A percentile compares a stretch with the other conserved stretches of the same genome.
These are phyloP conservation scores for Pseudocercospora crystallina DNA, from an alignment of 2,329 filamentous ascomycete genomes.

Conservation along the genomic window DNA sequence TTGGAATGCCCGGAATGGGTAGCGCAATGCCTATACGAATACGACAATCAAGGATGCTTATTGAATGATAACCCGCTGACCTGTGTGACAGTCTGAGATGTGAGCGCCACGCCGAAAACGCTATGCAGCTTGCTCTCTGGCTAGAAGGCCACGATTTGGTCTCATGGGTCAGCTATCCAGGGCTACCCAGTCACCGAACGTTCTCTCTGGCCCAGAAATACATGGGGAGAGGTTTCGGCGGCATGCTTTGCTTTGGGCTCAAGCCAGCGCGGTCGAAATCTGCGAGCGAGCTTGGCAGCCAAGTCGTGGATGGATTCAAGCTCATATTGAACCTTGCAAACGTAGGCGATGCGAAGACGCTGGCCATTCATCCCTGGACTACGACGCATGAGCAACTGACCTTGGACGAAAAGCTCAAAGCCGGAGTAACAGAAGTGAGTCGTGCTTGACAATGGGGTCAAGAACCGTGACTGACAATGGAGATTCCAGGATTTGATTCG, in stretches of 20 bases:
- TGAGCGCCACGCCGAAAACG: conserved; percentile 19
- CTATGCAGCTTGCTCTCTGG: conserved; percentile 16
- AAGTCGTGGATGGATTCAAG: conserved; percentile 17
- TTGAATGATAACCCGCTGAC: too few relatives aligned
- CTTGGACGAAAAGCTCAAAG: too few relatives aligned
- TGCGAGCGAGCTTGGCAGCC: conserved; percentile 15
- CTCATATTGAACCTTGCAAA: conserved; percentile 20
- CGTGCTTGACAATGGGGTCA: too few relatives aligned
- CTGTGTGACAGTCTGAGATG: conserved; percentile 19
- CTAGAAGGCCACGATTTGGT: conserved; percentile 12
- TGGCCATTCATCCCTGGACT: conserved; percentile 19
- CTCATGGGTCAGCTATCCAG: conserved; percentile 19
- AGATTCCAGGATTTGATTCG: conserved; percentile 88
- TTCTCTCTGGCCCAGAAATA: conserved; percentile 11
- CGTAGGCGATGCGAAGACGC: conserved; percentile 18
- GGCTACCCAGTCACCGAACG: conserved; percentile 13
- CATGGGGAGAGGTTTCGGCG: conserved; percentile 15
- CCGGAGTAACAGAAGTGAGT: too few relatives aligned
- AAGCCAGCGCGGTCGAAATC: too few relatives aligned
- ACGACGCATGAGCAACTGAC: conserved; percentile 20
- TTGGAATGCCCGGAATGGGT: too few relatives aligned
- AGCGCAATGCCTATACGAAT: too few relatives aligned
- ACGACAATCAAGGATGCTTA: too few relatives aligned
- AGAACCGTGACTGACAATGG: too few relatives aligned
- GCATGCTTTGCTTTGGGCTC: conserved; percentile 19